phyloP scores from a whole-genome alignment of 306 rosid species.

The Cicer judaicum region DNA sequence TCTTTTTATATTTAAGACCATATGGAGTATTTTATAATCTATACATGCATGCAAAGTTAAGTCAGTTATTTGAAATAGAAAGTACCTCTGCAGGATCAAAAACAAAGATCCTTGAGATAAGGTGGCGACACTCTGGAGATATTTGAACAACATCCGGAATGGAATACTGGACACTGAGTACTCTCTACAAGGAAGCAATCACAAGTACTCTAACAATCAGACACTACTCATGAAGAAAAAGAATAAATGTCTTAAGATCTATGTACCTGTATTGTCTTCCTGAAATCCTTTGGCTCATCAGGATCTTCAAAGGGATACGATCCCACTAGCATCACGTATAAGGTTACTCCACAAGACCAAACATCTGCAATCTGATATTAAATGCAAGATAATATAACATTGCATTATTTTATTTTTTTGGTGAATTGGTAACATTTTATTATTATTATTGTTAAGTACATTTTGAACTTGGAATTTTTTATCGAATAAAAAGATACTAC shows the following conservation, averaged over 20 bases:
- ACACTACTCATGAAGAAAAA: conserved; percentile 16
- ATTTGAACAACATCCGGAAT: conserved; percentile 78
- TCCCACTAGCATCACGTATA: conserved; percentile 90
- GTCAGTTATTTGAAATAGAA: conserved; percentile 13
- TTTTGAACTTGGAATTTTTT: not conserved
- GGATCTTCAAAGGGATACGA: conserved; percentile 96
- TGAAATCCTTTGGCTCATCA: conserved; percentile 79
- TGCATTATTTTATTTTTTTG: too few species aligned
- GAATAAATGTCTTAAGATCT: conserved; percentile 12
- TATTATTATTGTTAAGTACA: not conserved
- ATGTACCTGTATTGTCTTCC: conserved; percentile 85
- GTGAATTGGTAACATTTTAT: not conserved
- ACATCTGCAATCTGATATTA: conserved; percentile 83
- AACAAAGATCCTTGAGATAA: conserved; percentile 88
- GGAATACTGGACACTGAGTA: conserved; percentile 81
- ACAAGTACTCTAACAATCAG: conserved; percentile 42
- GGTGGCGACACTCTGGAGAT: conserved; percentile 72
- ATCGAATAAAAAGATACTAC: not conserved
- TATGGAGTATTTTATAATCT: too few species aligned
- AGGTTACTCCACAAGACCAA: conserved; percentile 97
- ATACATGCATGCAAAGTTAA: conserved; percentile 13
- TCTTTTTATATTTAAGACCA: too few species aligned
- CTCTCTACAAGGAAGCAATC: conserved; percentile 63
- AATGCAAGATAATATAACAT: conserved; percentile 41
- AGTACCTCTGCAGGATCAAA: conserved; percentile 79